Base-by-base conservation (phyloP, 768 basidiomycete species). In the Pisolithus albus region DNA sequence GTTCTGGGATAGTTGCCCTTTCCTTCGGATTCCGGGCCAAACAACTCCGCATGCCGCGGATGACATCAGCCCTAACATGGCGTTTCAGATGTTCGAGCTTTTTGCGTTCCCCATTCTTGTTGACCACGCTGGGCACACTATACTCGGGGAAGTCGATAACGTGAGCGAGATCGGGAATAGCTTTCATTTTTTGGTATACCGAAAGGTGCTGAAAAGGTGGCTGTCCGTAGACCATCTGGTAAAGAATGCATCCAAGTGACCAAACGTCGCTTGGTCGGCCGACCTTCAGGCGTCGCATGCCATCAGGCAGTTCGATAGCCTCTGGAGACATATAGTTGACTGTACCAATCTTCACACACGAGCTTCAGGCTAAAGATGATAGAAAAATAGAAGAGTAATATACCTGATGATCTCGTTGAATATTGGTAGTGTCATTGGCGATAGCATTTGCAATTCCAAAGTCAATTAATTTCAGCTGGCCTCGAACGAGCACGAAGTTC, bases 401-500 rank as follows among this genome's bases (percentile, higher is more conserved):
- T 59, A 91, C 92, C 80, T 94, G 92, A 62, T 92, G 89, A 59
- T 99, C 95, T 51, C 95, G 79, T 57, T 95, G 92, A 52, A 98
- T 97, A 62, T 99, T 97, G 2, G 95, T 97, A 2, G 95, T 99
- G 60, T 99, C 95, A 63, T 94, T 97, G 16, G 94, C 93, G 58
- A 99, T 95, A 8, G 94, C 94, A 64, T 97, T 97, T 13, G 95
- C 94, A 61, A 99, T 99, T n/a, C 95, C 95, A 63, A 99, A 99
- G 67, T 99, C 95, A 58, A 99, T 99, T 56, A 99, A 73, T 77
- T 99, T 99, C 51, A 99, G 75, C 58, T 92, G 87, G 5, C 95
- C 95, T 52, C 86, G 84, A 51, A 98, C 95, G 28, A 99, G 76
- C 19, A 99, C 94, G 58, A 99, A 99, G 68, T 99, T 99, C 4